Base-by-base conservation (phyloP, 208 protist genomes). In the Phytomonas sp. region DNA sequence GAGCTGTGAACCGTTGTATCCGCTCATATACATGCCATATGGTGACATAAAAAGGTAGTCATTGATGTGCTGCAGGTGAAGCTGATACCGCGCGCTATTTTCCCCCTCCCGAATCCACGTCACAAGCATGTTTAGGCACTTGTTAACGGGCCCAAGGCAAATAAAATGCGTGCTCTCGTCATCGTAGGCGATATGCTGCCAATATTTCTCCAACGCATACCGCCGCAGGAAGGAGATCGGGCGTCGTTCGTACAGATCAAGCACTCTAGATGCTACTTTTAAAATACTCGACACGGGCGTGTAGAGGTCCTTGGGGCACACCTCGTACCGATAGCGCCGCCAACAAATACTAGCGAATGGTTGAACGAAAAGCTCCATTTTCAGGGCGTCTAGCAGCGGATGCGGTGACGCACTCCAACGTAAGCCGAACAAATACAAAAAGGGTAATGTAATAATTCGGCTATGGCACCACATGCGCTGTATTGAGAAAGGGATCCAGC, bases 1-100 rank as follows among this genome's bases (percentile, higher is more conserved):
- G 49, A 98, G 83, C 86, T 99, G 98, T 32, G 92, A 98, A 2
- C 98, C 98, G 82, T 99, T 99, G 81, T 99, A 99, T 34, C 98
- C 97, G 69, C 95, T 94, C 96, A 99, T 98, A 61, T 95, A 92
- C 94, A 99, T 97, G 60, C 98, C 98, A 30, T 95, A 91, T 19
- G 86, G 72, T 23, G 80, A 78, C 70, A 98, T 84, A 92, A 94
- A 99, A 29, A 99, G 78, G 85, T 99, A 99, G 83, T 99, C 98
- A 23, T 80, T 66, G 16, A 99, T 59, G 60, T 96, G 87, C 33
- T 95, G 71, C 42, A 82, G 45, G 81, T 99, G 97, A 70, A 81
- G 79, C 71, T 90, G 73, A 71, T 95, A 97, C 36, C 87, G 82
- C 32, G 80, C 77, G 63, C 85, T 94, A 33, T 92, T 72, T 59